Conservation (phyloP, 2,329 filamentous ascomycete genomes). For the Pseudopyricularia javanii region DNA sequence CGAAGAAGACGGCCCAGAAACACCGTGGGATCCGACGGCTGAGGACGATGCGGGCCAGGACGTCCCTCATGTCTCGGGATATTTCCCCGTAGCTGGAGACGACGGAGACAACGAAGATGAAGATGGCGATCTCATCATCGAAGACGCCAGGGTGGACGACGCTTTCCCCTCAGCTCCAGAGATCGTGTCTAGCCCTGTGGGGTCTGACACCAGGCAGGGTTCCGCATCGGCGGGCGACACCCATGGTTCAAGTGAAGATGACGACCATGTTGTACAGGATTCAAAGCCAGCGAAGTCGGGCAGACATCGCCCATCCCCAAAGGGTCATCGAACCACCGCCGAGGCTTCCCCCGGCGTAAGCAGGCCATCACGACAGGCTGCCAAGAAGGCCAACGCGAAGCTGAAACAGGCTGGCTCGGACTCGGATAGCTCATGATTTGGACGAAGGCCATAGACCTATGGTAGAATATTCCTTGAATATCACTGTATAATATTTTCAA, state of each 20-base stretch:
- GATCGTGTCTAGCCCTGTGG: background rate
- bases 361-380: background rate
- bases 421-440: background rate
- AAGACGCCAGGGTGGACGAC: constrained; percentile 13
- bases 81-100: constrained; percentile 32
- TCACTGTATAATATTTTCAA: no score
- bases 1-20: constrained; percentile 27
- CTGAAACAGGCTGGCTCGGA: background rate
- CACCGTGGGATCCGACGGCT: constrained; percentile 6
- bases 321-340: background rate
- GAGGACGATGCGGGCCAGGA: constrained; percentile 17
- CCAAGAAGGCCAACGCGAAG: background rate
- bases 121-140: constrained; percentile 17
- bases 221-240: background rate
- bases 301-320: background rate
- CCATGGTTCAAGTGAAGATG: background rate
- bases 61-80: constrained; percentile 20
- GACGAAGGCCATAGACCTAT: no score
- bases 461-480: no score
- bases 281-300: background rate
- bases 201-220: background rate
- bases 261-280: background rate
- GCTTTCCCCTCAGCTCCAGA: background rate
- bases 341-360: background rate
- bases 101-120: constrained; percentile 26